Evolutionary conservation across 805 yeast genomes (phyloP).

Genomic region (Scheffersomyces stipitis): DNA sequence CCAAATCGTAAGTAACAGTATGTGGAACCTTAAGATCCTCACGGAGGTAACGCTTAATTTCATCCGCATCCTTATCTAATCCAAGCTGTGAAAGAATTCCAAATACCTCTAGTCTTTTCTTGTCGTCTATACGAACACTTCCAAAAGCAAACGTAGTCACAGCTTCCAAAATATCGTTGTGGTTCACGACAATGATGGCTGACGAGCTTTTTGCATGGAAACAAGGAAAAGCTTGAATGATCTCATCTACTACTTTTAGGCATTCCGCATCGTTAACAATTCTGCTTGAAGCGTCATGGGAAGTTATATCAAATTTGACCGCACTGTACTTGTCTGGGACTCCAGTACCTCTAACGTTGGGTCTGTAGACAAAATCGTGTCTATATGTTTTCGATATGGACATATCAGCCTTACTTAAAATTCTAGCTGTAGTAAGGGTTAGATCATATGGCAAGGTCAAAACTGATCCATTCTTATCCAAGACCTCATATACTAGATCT

Average conservation of each 20-base stretch:
- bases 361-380: slow-evolving; percentile 80
- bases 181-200: slow-evolving; percentile 68
- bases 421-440: slow-evolving; percentile 86
- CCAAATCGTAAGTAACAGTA: slow-evolving; percentile 78
- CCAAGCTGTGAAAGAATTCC: slow-evolving; percentile 77
- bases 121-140: slow-evolving; percentile 65
- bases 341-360: slow-evolving; percentile 52
- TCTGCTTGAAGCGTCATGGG: slow-evolving; percentile 44
- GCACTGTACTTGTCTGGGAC: slow-evolving; percentile 80
- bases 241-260: slow-evolving; percentile 76
- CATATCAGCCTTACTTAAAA: slow-evolving; percentile 62
- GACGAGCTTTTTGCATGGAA: slow-evolving; percentile 50
- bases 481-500: slow-evolving; percentile 71
- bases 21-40: slow-evolving; percentile 73
- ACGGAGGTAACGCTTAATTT: slow-evolving; percentile 42
- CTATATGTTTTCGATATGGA: slow-evolving; percentile 63
- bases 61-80: slow-evolving; percentile 61
- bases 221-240: slow-evolving; percentile 64
- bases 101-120: slow-evolving; percentile 64
- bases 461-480: slow-evolving; percentile 86
- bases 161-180: slow-evolving; percentile 73
- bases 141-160: slow-evolving; percentile 70
- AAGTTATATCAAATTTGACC: slow-evolving; percentile 80
- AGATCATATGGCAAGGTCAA: slow-evolving; percentile 87
- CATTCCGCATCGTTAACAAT: slow-evolving; percentile 84